Conservation (phyloP, 164 flowering plant genomes). For the Macadamia tetraphylla region DNA sequence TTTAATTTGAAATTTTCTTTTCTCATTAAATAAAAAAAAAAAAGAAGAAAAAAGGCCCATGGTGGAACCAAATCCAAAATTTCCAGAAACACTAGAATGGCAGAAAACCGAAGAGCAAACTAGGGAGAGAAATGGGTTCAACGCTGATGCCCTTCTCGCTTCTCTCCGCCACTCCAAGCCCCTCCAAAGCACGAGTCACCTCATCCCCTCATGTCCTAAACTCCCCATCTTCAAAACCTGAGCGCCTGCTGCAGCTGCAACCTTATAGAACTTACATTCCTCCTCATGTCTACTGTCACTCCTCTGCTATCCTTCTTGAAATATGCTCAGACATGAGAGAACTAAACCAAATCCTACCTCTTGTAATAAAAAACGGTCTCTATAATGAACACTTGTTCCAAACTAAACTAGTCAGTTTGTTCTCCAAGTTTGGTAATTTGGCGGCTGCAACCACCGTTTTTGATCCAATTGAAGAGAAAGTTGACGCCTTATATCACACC, state of each 20-base stretch:
- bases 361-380: background rate
- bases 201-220: background rate
- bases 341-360: background rate
- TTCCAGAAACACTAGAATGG: too few relatives aligned
- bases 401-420: background rate
- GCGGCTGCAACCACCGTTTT: background rate
- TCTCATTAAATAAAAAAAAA: too few relatives aligned
- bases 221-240: background rate
- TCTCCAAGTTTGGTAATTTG: background rate
- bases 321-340: slow-evolving; percentile 1
- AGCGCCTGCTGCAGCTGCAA: background rate
- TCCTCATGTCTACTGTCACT: background rate
- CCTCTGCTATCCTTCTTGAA: background rate
- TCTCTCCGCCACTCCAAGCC: background rate
- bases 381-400: background rate
- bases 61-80: too few relatives aligned
- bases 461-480: background rate
- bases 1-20: too few relatives aligned
- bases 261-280: background rate
- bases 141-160: background rate
- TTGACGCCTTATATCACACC: background rate
- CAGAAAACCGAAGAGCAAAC: background rate
- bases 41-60: too few relatives aligned
- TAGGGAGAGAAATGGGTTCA: background rate
- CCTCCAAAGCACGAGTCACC: background rate